Base-by-base conservation (phyloP, 371 early-diverging fungal genomes). In the Actinomortierella ambigua region DNA sequence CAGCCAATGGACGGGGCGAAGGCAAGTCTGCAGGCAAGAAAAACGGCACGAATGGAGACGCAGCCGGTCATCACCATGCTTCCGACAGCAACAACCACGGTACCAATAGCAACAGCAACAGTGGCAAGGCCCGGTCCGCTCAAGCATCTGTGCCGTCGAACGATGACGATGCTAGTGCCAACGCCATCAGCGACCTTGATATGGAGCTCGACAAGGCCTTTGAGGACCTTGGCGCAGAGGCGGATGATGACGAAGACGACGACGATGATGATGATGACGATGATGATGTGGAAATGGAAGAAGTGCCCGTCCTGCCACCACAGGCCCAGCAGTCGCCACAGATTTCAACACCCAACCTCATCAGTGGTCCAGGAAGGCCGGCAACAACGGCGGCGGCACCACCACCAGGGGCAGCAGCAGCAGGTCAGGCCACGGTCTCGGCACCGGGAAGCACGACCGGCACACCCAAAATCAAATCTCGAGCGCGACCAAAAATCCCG, bases 311-410 rank as follows among this genome's bases (percentile, higher is more conserved):
- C 34, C 11, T 34, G 34, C 34, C 34, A 4, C 34, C 34, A 34
- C 34, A 4, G 11, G 34, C 34, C 11, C 34, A 34, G 34, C 34
- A 34, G 11, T 4, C 34, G 34, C 34, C 34, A 6, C 34, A 34
- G 11, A 11, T 34, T 34, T 11, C 4, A 4, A 6, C 34, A 4
- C 34, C 4, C 7, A 34, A 11, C 11, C 34, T 34, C 55, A 0
- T 61, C 71, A 2, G 50, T 56, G 22, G 42, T 57, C 39, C 34
- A 34, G 34, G 34, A 34, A 52, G 57, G 2, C 58, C 84, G 2
- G 68, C 79, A 1, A 65, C 79, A 23, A 77, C 79, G 27, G 81
- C 83, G 22, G 77, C 83, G 22, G 75, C 75, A 23, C 77, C 82
- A n/a, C n/a, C 34, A 34, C 34, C 34, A 34, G 11, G 34, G 15